Percentiles rank a stretch among this genome's conserved stretches.
These are phyloP conservation scores for Hortiboletus flavorubellus DNA, from an alignment of 768 basidiomycete species.

Conservation along the genomic window DNA sequence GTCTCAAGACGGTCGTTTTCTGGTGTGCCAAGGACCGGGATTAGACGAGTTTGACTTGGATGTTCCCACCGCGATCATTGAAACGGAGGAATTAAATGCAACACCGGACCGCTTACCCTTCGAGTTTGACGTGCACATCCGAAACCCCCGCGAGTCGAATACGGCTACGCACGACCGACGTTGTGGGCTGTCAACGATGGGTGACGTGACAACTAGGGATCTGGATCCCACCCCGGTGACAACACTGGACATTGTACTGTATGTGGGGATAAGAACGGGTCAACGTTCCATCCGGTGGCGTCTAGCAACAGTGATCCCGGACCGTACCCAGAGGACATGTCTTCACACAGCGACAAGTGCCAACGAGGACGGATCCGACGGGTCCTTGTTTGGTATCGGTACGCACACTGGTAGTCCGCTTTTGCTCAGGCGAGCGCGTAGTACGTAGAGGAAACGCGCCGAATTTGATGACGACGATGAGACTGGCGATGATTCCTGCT, in stretches of 20 bases:
- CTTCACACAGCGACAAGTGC: neutral
- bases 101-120: neutral
- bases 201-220: neutral
- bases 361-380: neutral
- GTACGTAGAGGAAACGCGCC: neutral
- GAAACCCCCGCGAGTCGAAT: neutral
- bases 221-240: neutral
- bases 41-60: neutral
- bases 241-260: neutral
- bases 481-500: conserved; percentile 1
- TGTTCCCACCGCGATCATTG: neutral
- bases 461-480: conserved; percentile 1
- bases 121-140: too few species aligned
- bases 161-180: neutral
- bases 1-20: neutral
- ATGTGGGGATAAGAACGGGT: neutral
- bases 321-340: neutral
- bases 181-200: neutral
- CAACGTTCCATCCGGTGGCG: neutral
- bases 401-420: neutral
- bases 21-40: neutral
- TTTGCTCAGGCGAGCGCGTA: neutral
- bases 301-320: neutral
- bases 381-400: neutral
- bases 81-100: neutral